Base-by-base conservation (phyloP, 2,329 filamentous ascomycete species). In the Aciculosporium take region DNA sequence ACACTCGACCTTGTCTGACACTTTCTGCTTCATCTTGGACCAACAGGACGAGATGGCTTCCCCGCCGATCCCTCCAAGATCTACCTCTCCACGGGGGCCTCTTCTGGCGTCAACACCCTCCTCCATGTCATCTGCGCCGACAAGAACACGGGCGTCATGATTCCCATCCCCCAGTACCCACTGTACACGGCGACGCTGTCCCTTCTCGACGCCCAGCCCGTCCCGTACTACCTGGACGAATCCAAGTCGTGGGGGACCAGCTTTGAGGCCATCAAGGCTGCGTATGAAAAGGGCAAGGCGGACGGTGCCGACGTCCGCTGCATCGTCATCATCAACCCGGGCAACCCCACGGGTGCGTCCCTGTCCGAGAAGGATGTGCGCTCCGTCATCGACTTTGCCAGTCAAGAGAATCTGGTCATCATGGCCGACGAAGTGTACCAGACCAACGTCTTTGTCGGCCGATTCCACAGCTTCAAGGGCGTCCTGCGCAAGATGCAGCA, bases 351-450 rank as follows among this genome's bases (percentile, higher is more conserved):
- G 2, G 91, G 91, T 50, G 86, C 87, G 39, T 91, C 81, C 40
- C 74, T 98, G 15, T 69, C 80, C 28, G 74, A 82, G 49, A 72
- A 77, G 17, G 86, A 95, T 56, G 79, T 98, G 61, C 78, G 81
- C 55, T 72, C 74, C 39, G 84, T 96, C n/a, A 73, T 96, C 51
- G 77, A 91, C 49, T 82, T 95, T 48, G 89, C 91, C 30, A 80
- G 79, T 23, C 72, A 88, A 60, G 78, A 95, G 69, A 77, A 81
- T 52, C 73, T 98, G 21, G 87, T 96, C 42, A 71, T 96, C 49
- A 76, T 98, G 55, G 91, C 91, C 40, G 91, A 98, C 57, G 91
- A 98, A 64, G 91, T 98, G 29, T 98, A 98, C 75, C 91, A 98
- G 67, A 96, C 91, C 57, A 98, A 98, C 63, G 84, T 98, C 53